Conservation (phyloP, 148 eudicot genomes). For the Fagopyrum homotropicum region DNA sequence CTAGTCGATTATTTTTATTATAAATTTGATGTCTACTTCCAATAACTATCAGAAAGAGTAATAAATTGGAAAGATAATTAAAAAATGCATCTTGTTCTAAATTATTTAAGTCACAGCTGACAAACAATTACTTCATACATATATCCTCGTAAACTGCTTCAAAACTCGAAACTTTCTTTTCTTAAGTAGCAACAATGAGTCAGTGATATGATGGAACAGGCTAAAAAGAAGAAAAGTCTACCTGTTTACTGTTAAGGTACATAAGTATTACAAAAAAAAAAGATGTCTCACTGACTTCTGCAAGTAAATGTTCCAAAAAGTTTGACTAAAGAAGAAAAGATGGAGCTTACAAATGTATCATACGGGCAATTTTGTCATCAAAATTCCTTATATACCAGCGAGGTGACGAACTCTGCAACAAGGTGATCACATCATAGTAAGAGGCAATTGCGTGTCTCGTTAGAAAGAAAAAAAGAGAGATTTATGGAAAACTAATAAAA, state of each 20-base stretch:
- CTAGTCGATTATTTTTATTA: background rate
- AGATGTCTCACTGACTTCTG: background rate
- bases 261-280: background rate
- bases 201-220: background rate
- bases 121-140: background rate
- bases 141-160: background rate
- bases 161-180: too few relatives aligned
- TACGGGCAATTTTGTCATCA: constrained; percentile 40
- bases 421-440: background rate
- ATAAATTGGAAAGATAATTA: background rate
- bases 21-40: background rate
- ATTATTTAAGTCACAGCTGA: background rate
- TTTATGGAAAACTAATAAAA: background rate
- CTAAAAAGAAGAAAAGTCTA: background rate
- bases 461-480: background rate
- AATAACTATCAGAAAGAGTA: background rate
- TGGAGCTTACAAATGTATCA: constrained; percentile 88
- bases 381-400: constrained; percentile 88
- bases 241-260: background rate
- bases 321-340: background rate
- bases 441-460: background rate
- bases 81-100: background rate
- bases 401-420: constrained; percentile 65
- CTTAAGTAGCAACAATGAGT: background rate
- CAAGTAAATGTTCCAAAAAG: background rate